Base-by-base conservation (phyloP, 176 grass and related monocot genomes). In the Rhynchospora breviuscula region DNA sequence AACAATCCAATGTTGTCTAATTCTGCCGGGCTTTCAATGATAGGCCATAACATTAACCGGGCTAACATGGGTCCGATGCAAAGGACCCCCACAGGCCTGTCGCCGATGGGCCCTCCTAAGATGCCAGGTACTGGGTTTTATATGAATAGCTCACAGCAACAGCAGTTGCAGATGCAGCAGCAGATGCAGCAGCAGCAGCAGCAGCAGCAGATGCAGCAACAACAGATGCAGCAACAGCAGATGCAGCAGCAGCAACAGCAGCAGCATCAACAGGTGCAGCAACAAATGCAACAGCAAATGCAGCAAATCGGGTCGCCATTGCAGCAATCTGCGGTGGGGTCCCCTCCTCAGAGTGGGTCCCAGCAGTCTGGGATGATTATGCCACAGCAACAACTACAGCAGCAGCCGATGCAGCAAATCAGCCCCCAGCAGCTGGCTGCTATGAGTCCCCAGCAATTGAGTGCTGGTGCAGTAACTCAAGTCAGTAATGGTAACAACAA, bases 71-170 rank as follows among this genome's bases (percentile, higher is more conserved):
- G 2, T 81, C 78, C 86, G 29, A 25, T 93, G 77, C 93, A 95
- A 65, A 73, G 93, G 86, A 87, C 79, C 61, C 82, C 87, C 87
- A 84, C 57, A 17, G 57, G 78, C 18, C 9, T 98, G 86, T 89
- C 92, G 45, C 63, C 90, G 2, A 95, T 99, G 96, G 96, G 89
- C 46, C 96, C 96, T 78, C 96, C 96, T 78, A 99, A 99, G 86
- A 94, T 95, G 56, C 60, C 89, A 44, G 91, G 88, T 67, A 57
- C 84, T 79, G 92, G 88, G 29, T 95, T 92, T 83, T 91, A 90
- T 82, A 49, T 90, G 83, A 93, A 88, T 68, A 40, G 91, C 51
- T 92, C 92, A 75, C 96, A 93, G 5, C 90, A 95, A 57, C 66
- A 80, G 59, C 88, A 93, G 43, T 63, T 64, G 10, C 87, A 79